These are phyloP conservation scores for Capillidium rhysosporum DNA, from an alignment of 371 early-diverging fungal genomes.

Conservation along the genomic window DNA sequence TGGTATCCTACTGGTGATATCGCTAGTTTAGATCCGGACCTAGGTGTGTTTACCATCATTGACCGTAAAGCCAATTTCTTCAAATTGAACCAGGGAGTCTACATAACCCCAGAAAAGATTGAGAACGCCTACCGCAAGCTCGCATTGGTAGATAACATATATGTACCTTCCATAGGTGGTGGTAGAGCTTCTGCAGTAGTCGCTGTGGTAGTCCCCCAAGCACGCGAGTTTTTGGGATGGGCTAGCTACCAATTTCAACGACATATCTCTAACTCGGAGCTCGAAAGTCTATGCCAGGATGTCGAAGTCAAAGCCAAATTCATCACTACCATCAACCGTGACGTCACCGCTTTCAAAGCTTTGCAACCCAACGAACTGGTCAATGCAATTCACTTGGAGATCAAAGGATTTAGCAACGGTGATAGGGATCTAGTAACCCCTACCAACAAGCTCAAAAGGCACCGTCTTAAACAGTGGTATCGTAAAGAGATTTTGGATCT, in stretches of 20 bases:
- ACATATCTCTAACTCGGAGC: not conserved
- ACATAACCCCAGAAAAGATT: constrained; percentile 68
- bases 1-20: constrained; percentile 91
- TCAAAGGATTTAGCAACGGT: not conserved
- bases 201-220: constrained; percentile 65
- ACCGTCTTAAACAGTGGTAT: not conserved
- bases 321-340: not conserved
- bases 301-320: not conserved
- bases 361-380: not conserved
- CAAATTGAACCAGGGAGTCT: constrained; percentile 46
- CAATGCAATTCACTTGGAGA: not conserved
- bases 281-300: not conserved
- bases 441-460: not conserved
- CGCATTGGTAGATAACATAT: constrained; percentile 28
- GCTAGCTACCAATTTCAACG: constrained; percentile 4
- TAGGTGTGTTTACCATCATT: constrained; percentile 54
- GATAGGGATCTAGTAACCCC: not conserved
- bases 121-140: constrained; percentile 13
- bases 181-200: constrained; percentile 46
- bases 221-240: constrained; percentile 23
- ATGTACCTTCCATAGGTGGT: constrained; percentile 66
- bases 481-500: no score
- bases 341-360: not conserved
- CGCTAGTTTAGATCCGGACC: constrained; percentile 33
- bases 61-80: constrained; percentile 97